Evolutionary conservation across 202 grass and related monocot genomes (phyloP).

Genomic region (Carex sylvatica): DNA sequence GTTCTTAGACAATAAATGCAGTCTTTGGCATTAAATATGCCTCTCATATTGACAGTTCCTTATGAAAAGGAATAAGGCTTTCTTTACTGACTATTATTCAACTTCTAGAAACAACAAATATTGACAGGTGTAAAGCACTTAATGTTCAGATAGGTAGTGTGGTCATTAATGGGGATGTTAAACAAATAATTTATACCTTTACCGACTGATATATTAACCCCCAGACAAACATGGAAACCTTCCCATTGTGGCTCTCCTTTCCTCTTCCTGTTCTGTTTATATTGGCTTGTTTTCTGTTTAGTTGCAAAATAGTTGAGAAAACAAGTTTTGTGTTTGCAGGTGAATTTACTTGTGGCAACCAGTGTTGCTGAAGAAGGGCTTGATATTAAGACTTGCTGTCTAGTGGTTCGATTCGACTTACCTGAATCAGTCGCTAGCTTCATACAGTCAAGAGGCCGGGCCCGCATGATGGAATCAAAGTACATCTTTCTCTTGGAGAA

Average conservation of each 20-base stretch:
- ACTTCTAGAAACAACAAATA: slow-evolving; percentile 3
- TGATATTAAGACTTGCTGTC: slow-evolving; percentile 92
- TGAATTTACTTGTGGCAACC: slow-evolving; percentile 92
- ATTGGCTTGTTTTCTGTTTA: neutral
- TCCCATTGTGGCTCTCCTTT: neutral
- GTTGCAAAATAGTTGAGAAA: neutral
- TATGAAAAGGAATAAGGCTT: neutral
- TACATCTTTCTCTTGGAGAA: slow-evolving; percentile 86
- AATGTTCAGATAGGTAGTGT: neutral
- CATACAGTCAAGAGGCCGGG: slow-evolving; percentile 92
- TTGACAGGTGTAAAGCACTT: slow-evolving; percentile 4
- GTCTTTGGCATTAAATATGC: neutral
- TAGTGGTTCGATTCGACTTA: slow-evolving; percentile 95
- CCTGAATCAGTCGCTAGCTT: slow-evolving; percentile 88
- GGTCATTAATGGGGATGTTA: neutral
- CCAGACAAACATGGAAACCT: neutral
- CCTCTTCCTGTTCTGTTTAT: neutral
- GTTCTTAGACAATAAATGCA: neutral
- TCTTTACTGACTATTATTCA: neutral
- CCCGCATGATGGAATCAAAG: slow-evolving; percentile 79
- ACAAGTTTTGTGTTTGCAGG: slow-evolving; percentile 40
- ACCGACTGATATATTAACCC: neutral
- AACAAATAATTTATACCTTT: neutral
- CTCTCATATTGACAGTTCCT: neutral
- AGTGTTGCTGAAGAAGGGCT: slow-evolving; percentile 98